Evolutionary conservation across 495 filamentous ascomycete species (phyloP), one percentile per base, ranked within the genome.

Genomic region (Endocarpon pusillum): DNA sequence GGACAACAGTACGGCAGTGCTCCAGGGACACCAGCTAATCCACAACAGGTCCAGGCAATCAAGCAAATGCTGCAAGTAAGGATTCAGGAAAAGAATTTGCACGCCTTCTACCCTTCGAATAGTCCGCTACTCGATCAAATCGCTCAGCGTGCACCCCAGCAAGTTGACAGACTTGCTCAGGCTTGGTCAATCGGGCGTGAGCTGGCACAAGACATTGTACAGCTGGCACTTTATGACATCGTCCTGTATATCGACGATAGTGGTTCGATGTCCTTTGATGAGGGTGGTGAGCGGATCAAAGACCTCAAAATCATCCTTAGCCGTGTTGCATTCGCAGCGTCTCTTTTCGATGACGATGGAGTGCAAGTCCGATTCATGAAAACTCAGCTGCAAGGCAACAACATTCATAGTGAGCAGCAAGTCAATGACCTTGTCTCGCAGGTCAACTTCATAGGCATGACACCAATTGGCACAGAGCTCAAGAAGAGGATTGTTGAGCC

Each of bases 331-430:
- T 70, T 63, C 24, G 73, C 71, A 1, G 73, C 73, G 6, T 69
- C 72, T 8, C 67, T 77, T 15, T 81, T 81, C 39, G 76, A 81
- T 42, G 53, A 69, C 18, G 77, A 81, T 50, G 76, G 76, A 19
- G 73, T 81, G 38, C 66, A 61, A 10, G 59, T 81, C 20, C 71
- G 76, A 14, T 80, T 80, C 57, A 78, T 81, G 77, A 81, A 81
- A 51, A 59, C 56, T 3, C 37, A 39, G 33, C 49, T 65, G 25
- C 25, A 42, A 20, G 58, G 57, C 6, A 66, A 78, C 44, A 59
- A 62, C 11, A 68, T 81, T 40, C 58, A 56, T 29, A 66, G 42
- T 32, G 67, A 69, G 11, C 56, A 62, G n/a, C 66, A 79, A 39
- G 65, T 78, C 21, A 53, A 71, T 32, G 50, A 54, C 17, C 52